phyloP scores from a whole-genome alignment of 805 yeast genomes.

The Wickerhamomyces strasburgensis region DNA sequence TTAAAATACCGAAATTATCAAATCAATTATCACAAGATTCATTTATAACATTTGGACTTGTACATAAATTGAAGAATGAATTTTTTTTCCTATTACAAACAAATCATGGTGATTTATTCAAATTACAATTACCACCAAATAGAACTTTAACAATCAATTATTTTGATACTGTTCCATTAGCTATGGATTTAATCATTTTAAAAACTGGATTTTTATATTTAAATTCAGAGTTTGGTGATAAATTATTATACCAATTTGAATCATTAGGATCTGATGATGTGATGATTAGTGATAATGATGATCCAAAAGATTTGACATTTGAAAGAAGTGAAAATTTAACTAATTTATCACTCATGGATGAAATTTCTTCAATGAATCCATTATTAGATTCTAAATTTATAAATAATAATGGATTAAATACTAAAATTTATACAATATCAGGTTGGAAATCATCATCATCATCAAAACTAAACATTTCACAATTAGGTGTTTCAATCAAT shows the following conservation, averaged over 20 bases:
- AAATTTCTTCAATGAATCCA: conserved; percentile 45
- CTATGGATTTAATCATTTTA: conserved; percentile 53
- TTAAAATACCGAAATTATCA: conserved; percentile 54
- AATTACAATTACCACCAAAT: conserved; percentile 49
- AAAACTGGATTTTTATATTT: conserved; percentile 74
- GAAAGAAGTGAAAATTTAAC: conserved; percentile 35
- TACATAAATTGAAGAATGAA: conserved; percentile 56
- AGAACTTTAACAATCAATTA: conserved; percentile 49
- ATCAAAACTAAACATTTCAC: conserved; percentile 39
- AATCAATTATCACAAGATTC: conserved; percentile 19
- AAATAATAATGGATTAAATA: conserved; percentile 27
- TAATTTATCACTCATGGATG: conserved; percentile 57
- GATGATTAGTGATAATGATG: conserved; percentile 25
- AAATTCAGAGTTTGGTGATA: conserved; percentile 57
- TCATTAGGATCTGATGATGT: conserved; percentile 60
- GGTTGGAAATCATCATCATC: conserved; percentile 43
- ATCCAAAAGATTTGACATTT: conserved; percentile 29
- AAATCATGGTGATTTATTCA: conserved; percentile 69
- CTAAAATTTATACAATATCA: conserved; percentile 36
- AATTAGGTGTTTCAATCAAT: conserved; percentile 54
- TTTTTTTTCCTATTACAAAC: conserved; percentile 72
- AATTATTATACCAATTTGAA: conserved; percentile 72
- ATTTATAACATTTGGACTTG: conserved; percentile 49
- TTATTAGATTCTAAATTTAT: conserved; percentile 36
- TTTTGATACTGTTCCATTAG: conserved; percentile 71